A percentile compares a stretch with the other conserved stretches of the same genome.
These are phyloP conservation scores for Prunus campanulata DNA, from an alignment of 306 rosid genomes.

Conservation along the genomic window DNA sequence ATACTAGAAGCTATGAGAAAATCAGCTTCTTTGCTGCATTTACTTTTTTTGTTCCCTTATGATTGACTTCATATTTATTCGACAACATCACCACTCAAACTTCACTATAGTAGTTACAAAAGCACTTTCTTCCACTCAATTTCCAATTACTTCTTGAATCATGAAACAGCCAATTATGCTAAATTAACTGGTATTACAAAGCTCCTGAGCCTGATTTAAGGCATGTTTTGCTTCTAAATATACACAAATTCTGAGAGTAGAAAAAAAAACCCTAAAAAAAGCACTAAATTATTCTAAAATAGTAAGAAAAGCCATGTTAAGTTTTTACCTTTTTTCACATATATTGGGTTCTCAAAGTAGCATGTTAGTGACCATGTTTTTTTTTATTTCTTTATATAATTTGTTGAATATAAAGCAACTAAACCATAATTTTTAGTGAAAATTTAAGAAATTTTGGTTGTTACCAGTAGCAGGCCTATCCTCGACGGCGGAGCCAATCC, in stretches of 20 bases:
- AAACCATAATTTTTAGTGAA: neutral
- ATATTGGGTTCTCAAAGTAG: neutral
- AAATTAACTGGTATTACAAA: neutral
- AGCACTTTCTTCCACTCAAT: neutral
- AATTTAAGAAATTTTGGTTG: neutral
- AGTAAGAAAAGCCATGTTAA: neutral
- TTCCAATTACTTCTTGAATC: neutral
- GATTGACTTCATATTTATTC: neutral
- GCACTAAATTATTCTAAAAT: neutral
- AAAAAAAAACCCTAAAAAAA: neutral
- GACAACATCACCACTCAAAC: neutral
- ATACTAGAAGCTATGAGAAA: neutral
- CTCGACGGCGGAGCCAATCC: constrained; percentile 57
- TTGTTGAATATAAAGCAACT: neutral
- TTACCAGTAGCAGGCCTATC: constrained; percentile 57
- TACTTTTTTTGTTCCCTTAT: neutral
- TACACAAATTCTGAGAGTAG: neutral
- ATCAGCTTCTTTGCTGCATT: neutral
- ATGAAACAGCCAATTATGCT: neutral
- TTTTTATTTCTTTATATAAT: neutral
- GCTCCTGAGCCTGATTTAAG: neutral
- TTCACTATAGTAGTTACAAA: neutral
- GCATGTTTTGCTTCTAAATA: neutral
- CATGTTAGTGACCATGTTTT: neutral
- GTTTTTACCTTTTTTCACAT: neutral